Conservation (phyloP, 2,329 filamentous ascomycete genomes). For the Arthrobotrys musiformis region DNA sequence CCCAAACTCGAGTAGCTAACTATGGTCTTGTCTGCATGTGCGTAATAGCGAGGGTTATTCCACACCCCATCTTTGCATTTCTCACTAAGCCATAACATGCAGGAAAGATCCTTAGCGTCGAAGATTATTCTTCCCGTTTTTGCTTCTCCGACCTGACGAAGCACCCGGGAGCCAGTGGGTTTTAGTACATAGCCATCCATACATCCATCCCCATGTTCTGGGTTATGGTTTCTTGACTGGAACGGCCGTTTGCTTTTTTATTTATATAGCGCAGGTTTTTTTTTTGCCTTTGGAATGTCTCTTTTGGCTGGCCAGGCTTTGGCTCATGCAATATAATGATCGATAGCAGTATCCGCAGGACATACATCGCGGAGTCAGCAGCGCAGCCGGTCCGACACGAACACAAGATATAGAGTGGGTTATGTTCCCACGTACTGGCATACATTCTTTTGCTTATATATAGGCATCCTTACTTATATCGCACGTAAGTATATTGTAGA, state of each 20-base stretch:
- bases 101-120: slow-evolving; percentile 38
- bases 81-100: slow-evolving; percentile 43
- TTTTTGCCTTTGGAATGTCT: not conserved
- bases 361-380: too few species aligned
- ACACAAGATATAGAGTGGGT: too few species aligned
- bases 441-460: too few species aligned
- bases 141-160: slow-evolving; percentile 24
- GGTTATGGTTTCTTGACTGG: slow-evolving; percentile 33
- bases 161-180: slow-evolving; percentile 38
- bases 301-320: not conserved
- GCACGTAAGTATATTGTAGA: too few species aligned
- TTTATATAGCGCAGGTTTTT: slow-evolving; percentile 2
- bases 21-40: slow-evolving; percentile 31
- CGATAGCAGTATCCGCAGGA: too few species aligned
- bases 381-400: too few species aligned
- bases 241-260: slow-evolving; percentile 29
- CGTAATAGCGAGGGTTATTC: slow-evolving; percentile 50
- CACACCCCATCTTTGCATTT: slow-evolving; percentile 41
- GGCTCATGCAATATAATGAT: too few species aligned
- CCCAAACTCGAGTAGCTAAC: not conserved
- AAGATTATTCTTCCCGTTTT: slow-evolving; percentile 33
- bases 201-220: slow-evolving; percentile 49
- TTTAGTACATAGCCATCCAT: too few species aligned
- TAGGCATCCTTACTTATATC: too few species aligned
- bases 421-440: too few species aligned